These are phyloP conservation scores for Diaporthe eres DNA, from an alignment of 2,329 filamentous ascomycete species.

Conservation along the genomic window DNA sequence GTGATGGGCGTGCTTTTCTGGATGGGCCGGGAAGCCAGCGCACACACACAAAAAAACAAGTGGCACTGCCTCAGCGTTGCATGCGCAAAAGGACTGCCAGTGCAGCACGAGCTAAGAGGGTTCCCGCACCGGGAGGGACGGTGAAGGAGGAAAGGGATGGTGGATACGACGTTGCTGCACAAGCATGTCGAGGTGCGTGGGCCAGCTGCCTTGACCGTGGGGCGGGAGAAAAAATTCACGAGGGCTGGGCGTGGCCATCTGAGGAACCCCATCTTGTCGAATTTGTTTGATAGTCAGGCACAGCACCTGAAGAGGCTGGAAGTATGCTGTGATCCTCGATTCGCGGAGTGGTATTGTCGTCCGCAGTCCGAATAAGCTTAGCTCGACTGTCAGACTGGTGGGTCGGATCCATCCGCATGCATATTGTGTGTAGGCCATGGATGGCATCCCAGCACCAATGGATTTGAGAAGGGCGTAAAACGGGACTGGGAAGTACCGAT, in stretches of 20 bases:
- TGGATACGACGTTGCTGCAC: not conserved
- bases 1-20: not conserved
- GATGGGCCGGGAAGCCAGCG: not conserved
- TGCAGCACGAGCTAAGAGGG: not conserved
- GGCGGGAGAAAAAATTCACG: not conserved
- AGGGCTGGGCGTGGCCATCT: constrained; percentile 8
- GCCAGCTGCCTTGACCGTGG: constrained; percentile 7
- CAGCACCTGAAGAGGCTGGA: constrained; percentile 13
- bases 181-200: not conserved
- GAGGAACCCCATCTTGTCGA: not conserved
- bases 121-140: not conserved
- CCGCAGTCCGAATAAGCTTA: constrained; percentile 37
- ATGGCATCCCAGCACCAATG: not conserved
- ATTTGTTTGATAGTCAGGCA: constrained; percentile 22
- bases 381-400: constrained; percentile 20
- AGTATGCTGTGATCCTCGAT: constrained; percentile 1
- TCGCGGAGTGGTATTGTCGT: not conserved
- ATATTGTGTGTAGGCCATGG: constrained; percentile 17
- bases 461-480: not conserved
- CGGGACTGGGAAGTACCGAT: constrained; percentile 3
- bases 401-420: constrained; percentile 38
- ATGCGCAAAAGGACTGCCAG: constrained; percentile 1
- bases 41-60: not conserved
- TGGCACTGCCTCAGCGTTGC: not conserved
- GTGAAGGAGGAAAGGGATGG: not conserved